Base-by-base conservation (phyloP, 225 moss, liverwort and hornwort genomes). In the Asterella californica region DNA sequence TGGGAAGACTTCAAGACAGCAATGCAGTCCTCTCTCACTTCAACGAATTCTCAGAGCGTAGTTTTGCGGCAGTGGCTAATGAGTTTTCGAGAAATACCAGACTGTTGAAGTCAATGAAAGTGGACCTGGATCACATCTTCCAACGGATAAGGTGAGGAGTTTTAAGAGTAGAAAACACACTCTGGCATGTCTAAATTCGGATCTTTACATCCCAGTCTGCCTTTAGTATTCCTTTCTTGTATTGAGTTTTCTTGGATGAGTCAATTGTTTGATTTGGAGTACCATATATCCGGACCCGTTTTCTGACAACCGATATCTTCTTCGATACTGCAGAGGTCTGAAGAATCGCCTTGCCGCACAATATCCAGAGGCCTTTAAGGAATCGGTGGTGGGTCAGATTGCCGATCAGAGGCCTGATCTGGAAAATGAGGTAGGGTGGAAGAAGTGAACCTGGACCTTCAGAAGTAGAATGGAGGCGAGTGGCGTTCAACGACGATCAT, bases 1-100 rank as follows among this genome's bases (percentile, higher is more conserved):
- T 97, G 34, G 96, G 96, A 34, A 88, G 96, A 87, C 87, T 97
- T 80, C 96, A 97, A 80, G 96, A 97, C 84, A 94, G 96, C 91
- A 97, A 91, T 84, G 96, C 96, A 15, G 96, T 97, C 78, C 90
- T 97, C 59, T 93, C 96, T 46, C 96, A 97, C 73, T 97, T 97
- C 79, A 97, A 96, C 82, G 96, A 97, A 74, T 97, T 93, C 79
- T 97, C 96, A 66, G 94, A 96, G 55, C 89, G 94, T 47, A 96
- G 96, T 83, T 94, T 90, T 74, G 80, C 86, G 53, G 96, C 94
- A 42, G 96, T 96, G 11, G 90, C 91, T 8, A 91, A 90, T 60
- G 94, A 94, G 74, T 96, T 94, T 76, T 92, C 96, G 47, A 94
- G 87, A 30, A 96, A 94, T 82, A 94, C 94, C 15, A 90, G 89